phyloP scores from a whole-genome alignment of 805 yeast species.

The Candida easanensis region DNA sequence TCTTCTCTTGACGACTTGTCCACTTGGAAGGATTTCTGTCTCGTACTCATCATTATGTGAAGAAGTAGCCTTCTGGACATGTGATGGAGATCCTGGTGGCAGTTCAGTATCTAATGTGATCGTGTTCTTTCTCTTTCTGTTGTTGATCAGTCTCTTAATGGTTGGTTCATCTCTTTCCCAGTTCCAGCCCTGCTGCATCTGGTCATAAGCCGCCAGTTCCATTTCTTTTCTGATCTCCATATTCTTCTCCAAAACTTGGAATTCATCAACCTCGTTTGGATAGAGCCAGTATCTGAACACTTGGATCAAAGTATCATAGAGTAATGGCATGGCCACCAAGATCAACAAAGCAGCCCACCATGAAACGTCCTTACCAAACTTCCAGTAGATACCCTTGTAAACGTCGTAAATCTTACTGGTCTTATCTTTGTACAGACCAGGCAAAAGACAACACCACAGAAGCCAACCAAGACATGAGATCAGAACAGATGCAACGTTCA shows the following conservation, averaged over 20 bases:
- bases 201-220: constrained; percentile 70
- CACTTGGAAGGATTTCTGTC: constrained; percentile 71
- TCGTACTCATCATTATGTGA: constrained; percentile 32
- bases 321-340: constrained; percentile 53
- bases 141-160: constrained; percentile 19
- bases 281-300: constrained; percentile 50
- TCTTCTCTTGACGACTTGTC: constrained; percentile 53
- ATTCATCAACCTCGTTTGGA: constrained; percentile 77
- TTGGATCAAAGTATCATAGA: constrained; percentile 64
- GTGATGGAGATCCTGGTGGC: constrained; percentile 46
- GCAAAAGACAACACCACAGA: constrained; percentile 76
- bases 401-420: constrained; percentile 67
- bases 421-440: constrained; percentile 57
- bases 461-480: constrained; percentile 84
- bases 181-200: constrained; percentile 77
- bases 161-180: constrained; percentile 50
- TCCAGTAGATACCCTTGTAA: constrained; percentile 58
- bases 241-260: constrained; percentile 74
- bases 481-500: constrained; percentile 61
- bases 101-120: constrained; percentile 38
- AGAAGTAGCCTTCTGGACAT: constrained; percentile 31
- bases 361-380: constrained; percentile 75
- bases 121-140: constrained; percentile 26
- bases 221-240: constrained; percentile 60
- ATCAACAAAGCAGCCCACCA: constrained; percentile 83